These are phyloP conservation scores for Phascolomyces articulosus DNA, from an alignment of 371 early-diverging fungal genomes.

Conservation along the genomic window DNA sequence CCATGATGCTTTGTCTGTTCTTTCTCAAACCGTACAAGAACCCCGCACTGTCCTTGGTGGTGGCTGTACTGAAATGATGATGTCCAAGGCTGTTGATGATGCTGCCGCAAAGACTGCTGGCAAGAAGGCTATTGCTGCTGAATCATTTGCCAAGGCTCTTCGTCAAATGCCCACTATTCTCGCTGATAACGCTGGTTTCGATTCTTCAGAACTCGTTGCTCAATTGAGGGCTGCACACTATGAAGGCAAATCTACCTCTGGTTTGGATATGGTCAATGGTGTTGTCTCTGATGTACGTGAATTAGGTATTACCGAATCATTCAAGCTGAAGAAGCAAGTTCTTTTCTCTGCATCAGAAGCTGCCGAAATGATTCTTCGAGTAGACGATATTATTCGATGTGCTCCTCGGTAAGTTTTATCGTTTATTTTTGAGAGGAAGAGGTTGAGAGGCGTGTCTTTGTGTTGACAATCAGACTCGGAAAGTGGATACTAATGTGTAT, in stretches of 20 bases:
- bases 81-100: constrained; percentile 96
- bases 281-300: constrained; percentile 84
- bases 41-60: constrained; percentile 98
- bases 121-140: constrained; percentile 97
- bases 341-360: constrained; percentile 97
- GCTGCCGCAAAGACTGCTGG: constrained; percentile 92
- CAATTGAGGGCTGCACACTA: constrained; percentile 93
- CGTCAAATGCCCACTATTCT: constrained; percentile 98
- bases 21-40: constrained; percentile 95
- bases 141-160: constrained; percentile 96
- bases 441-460: too few relatives aligned
- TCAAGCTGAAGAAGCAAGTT: constrained; percentile 98
- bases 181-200: constrained; percentile 99
- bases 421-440: too few relatives aligned
- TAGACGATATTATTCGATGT: constrained; percentile 98
- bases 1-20: constrained; percentile 98
- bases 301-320: constrained; percentile 96
- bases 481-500: too few relatives aligned
- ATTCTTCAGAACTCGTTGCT: constrained; percentile 93
- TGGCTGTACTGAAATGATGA: constrained; percentile 96
- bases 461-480: too few relatives aligned
- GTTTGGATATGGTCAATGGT: constrained; percentile 92
- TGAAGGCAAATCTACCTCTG: constrained; percentile 79
- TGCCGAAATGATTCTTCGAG: constrained; percentile 99
- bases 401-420: constrained; percentile 70